Evolutionary conservation across 495 filamentous ascomycete species (phyloP), one percentile per base, ranked within the genome.

Genomic region (Daldinia concentrica): DNA sequence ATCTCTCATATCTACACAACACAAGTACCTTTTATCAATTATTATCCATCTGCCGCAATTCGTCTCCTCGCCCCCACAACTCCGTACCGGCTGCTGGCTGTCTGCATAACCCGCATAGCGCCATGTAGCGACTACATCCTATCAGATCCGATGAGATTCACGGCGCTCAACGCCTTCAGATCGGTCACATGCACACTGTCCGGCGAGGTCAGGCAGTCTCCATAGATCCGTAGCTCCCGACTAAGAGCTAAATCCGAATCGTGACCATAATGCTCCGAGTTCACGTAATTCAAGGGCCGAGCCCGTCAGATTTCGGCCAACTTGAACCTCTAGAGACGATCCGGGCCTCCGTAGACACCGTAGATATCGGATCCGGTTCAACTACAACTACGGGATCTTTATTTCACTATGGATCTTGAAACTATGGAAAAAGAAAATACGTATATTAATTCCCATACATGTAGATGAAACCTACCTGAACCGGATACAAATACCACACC

Each of bases 201-300:
- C 43, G 43, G 43, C 43, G n/a, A 48, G 17, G 43, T 30, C 26
- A 30, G 15, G 9, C 14, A 54, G 50, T 48, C 50, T 24, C 24
- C 24, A 30, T 51, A 27, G 45, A 32, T 43, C 67, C 67, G 45
- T 59, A 64, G 41, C 14, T 24, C 36, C 61, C 48, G 45, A 27
- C 8, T 14, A 41, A 43, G 22, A 58, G 17, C 4, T 32, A 43
- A 12, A 36, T 6, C 32, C 29, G 62, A 58, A 58, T 17, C 15
- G 41, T 65, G 43, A 12, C n/a, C 37, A 55, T 19, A 24, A 14
- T 30, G 4, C 45, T 26, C 62, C 62, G 62, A 50, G 15, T 29
- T 58, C 39, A 54, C 24, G 24, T 30, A 54, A 17, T 36, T 61
- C 45, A 36, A 17, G 1, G 50, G 17, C 36, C 43, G 45, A 43